phyloP scores from a whole-genome alignment of 2,329 filamentous ascomycete genomes.

The Arthrobotrys pseudoclavata region DNA sequence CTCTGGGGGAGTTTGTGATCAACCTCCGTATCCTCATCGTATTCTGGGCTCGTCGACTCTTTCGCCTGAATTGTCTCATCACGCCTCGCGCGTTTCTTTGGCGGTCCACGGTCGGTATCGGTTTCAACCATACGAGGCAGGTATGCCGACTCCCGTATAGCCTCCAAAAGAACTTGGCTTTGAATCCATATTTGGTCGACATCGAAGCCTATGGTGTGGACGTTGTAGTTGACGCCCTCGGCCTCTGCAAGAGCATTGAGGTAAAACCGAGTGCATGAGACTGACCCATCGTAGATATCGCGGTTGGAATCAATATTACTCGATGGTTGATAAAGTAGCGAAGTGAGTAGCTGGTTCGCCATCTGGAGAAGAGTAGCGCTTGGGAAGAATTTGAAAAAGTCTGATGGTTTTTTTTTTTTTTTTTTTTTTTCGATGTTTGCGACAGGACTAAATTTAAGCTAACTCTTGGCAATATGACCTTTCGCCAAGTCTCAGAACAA shows the following conservation, averaged over 20 bases:
- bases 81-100: background rate
- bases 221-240: constrained; percentile 68
- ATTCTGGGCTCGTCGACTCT: background rate
- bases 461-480: no score
- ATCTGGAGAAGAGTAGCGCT: background rate
- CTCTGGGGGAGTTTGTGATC: no score
- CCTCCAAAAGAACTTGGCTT: constrained; percentile 70
- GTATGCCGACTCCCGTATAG: background rate
- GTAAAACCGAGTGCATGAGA: constrained; percentile 12
- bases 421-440: no score
- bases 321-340: background rate
- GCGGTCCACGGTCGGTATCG: background rate
- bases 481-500: no score
- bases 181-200: constrained; percentile 95
- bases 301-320: constrained; percentile 14
- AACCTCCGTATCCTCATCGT: background rate
- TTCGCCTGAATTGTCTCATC: background rate
- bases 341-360: background rate
- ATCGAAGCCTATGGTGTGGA: constrained; percentile 89
- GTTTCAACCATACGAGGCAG: background rate
- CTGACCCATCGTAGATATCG: constrained; percentile 15
- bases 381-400: background rate
- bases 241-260: constrained; percentile 17
- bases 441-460: no score
- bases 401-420: background rate